These are phyloP conservation scores for Achlya hypogyna DNA, from an alignment of 352 stramenopile genomes.

Conservation along the genomic window DNA sequence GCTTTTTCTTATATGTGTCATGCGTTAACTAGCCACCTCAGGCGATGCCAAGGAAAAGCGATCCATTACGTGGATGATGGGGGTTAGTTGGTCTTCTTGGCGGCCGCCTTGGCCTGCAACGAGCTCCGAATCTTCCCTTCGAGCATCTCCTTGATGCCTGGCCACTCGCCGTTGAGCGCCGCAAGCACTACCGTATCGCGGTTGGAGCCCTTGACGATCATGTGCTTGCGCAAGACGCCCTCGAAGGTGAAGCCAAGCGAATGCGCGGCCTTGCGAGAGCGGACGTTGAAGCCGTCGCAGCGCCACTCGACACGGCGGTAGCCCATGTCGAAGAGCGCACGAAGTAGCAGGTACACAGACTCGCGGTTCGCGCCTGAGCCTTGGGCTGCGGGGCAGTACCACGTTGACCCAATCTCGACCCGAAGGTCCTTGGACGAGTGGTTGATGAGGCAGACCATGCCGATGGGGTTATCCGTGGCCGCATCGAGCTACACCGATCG, in stretches of 20 bases:
- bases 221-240: slow-evolving; percentile 81
- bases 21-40: background rate
- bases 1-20: too few relatives aligned
- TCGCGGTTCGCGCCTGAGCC: slow-evolving; percentile 41
- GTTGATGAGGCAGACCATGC: slow-evolving; percentile 63
- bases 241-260: slow-evolving; percentile 81
- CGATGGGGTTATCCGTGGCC: slow-evolving; percentile 41
- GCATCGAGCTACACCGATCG: slow-evolving; percentile 33
- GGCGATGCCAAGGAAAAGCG: background rate
- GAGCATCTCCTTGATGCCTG: slow-evolving; percentile 52
- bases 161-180: slow-evolving; percentile 84
- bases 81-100: slow-evolving; percentile 29
- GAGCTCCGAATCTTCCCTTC: slow-evolving; percentile 25
- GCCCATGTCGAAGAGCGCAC: slow-evolving; percentile 53
- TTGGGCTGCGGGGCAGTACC: slow-evolving; percentile 74
- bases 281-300: slow-evolving; percentile 81
- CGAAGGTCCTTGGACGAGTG: slow-evolving; percentile 75
- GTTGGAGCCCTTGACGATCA: slow-evolving; percentile 78
- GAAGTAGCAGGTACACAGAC: slow-evolving; percentile 57
- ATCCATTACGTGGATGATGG: slow-evolving; percentile 15
- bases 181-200: slow-evolving; percentile 78
- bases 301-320: slow-evolving; percentile 85
- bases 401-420: slow-evolving; percentile 68
- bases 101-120: background rate
- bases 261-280: slow-evolving; percentile 63